Evolutionary conservation across 108 stramenopile species (phyloP).

Genomic region (Nitzschia sp.): DNA sequence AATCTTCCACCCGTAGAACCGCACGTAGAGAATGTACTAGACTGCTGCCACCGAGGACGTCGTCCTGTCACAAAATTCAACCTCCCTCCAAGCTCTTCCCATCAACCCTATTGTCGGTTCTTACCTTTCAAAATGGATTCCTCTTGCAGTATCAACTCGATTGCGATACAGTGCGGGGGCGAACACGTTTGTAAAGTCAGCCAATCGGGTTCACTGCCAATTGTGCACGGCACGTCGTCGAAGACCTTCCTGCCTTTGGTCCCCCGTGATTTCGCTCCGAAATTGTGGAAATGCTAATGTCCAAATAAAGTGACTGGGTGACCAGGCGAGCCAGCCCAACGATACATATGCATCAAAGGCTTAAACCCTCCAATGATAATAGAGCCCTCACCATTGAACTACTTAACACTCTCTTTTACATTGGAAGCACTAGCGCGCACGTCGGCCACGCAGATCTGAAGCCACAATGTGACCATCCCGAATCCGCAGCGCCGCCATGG

Average conservation of each 20-base stretch:
- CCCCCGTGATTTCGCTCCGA: conserved; percentile 3
- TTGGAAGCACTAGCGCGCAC: neutral
- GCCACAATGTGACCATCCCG: neutral
- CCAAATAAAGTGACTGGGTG: neutral
- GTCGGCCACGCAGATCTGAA: neutral
- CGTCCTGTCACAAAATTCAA: conserved; percentile 8
- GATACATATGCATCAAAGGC: neutral
- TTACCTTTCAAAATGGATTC: no score
- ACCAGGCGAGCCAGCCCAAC: neutral
- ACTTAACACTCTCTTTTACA: neutral
- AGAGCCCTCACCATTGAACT: neutral
- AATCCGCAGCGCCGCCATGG: neutral
- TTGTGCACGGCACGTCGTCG: no score
- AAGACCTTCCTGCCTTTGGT: no score
- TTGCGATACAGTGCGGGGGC: no score
- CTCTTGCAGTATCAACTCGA: no score
- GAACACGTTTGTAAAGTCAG: no score
- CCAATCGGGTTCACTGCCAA: no score
- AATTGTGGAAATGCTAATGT: neutral
- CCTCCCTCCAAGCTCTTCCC: neutral
- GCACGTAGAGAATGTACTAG: conserved; percentile 19
- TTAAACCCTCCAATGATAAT: neutral
- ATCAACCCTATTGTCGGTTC: no score
- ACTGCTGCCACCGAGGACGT: conserved; percentile 1
- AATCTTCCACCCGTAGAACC: neutral